Base-by-base conservation (phyloP, 2,329 filamentous ascomycete species). In the Phialophora macrospora region DNA sequence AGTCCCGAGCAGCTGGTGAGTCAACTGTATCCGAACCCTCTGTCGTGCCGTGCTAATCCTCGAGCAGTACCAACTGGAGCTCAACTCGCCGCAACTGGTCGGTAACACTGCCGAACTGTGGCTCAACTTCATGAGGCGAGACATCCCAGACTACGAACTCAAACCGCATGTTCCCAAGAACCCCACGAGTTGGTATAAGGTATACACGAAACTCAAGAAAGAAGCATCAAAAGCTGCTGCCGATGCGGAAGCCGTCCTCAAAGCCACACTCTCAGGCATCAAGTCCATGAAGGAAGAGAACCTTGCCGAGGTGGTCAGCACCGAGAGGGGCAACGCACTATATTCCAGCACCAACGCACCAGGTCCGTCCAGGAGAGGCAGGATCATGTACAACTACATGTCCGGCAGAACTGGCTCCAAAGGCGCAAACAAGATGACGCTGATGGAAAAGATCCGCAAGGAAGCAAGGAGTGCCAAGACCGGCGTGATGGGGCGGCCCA, bases 71-170 rank as follows among this genome's bases (percentile, higher is more conserved):
- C 77, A 83, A 63, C 84, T 97, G 65, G 93, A 97, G 78, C 68
- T 84, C 58, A 87, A 88, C 74, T 93, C 89, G 4, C 91, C 92
- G 0, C 91, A 96, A 69, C 84, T 97, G 59, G 82, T 85, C 67
- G 87, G 87, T 44, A 82, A 90, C 63, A 88, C 88, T 46, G 84
- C 81, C 22, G 90, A 93, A 72, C 81, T 94, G 67, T 97, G 94
- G 94, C 79, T 87, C 49, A 84, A 86, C 30, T 85, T 97, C 73
- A 95, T 98, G 76, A 85, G 86, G 59, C 86, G 88, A 55, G 88
- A 97, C 73, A 91, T 97, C 68, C 87, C 88, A 1, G 80, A 86
- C 63, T 89, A 87, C 76, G 82, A 88, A 49, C 79, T 80, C 54
- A 87, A 90, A 74, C 85, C 86, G 28, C 85, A 88, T 71, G 81